A percentile compares a stretch with the other conserved stretches of the same genome.
Conservation (phyloP, 2,329 filamentous ascomycete genomes). For the Calonectria naviculata region DNA sequence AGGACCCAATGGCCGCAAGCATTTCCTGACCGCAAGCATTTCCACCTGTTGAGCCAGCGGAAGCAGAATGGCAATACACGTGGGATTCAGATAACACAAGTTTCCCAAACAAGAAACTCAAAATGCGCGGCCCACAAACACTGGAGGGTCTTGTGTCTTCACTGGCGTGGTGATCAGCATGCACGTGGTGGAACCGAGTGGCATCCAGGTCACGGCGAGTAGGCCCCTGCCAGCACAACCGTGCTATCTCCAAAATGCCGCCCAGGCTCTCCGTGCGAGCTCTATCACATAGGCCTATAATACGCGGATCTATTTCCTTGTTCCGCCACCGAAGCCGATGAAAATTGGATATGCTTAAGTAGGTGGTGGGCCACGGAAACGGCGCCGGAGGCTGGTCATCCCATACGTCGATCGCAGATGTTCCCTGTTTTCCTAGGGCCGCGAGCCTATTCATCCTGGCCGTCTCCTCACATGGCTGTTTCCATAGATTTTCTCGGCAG, state of each 20-base stretch:
- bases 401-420: neutral
- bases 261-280: neutral
- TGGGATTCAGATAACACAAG: neutral
- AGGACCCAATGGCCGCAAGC: neutral
- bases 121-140: neutral
- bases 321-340: neutral
- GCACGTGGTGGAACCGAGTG: conserved; percentile 23
- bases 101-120: conserved; percentile 10
- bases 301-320: neutral
- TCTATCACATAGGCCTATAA: neutral
- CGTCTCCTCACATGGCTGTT: neutral
- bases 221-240: neutral
- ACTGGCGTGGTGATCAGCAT: conserved; percentile 13
- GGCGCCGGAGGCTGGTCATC: neutral
- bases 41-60: neutral
- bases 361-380: neutral
- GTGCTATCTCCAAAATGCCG: neutral
- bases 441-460: neutral
- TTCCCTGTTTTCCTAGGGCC: neutral
- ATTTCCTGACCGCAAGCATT: neutral
- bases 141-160: conserved; percentile 3
- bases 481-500: neutral
- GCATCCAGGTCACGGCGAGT: neutral
- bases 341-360: conserved; percentile 12
- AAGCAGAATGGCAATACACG: neutral